Evolutionary conservation across 352 stramenopile genomes (phyloP).

Genomic region (Aphanomyces stellatus): DNA sequence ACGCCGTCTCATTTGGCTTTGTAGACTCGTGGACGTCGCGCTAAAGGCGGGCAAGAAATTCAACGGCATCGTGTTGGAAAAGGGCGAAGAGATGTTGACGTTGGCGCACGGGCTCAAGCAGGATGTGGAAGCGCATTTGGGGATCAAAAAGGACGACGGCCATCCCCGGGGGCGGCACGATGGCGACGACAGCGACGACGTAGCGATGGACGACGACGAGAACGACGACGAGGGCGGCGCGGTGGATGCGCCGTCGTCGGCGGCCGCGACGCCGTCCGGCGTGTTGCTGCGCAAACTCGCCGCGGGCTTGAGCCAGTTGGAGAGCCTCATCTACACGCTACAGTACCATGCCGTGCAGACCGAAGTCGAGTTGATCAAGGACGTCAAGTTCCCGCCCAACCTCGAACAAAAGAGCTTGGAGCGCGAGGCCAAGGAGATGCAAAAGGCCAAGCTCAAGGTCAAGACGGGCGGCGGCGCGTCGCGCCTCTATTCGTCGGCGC

Average conservation of each 20-base stretch:
- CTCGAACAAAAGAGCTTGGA: slow-evolving; percentile 31
- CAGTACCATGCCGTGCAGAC: slow-evolving; percentile 75
- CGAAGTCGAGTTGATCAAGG: slow-evolving; percentile 75
- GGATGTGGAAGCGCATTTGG: slow-evolving; percentile 15
- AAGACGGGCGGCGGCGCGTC: slow-evolving; percentile 59
- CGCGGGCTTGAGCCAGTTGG: slow-evolving; percentile 50
- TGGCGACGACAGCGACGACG: slow-evolving; percentile 2
- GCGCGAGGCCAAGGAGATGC: slow-evolving; percentile 26
- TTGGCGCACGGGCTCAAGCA: slow-evolving; percentile 39
- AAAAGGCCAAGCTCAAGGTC: slow-evolving; percentile 32
- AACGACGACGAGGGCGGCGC: not conserved
- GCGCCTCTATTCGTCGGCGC: slow-evolving; percentile 76
- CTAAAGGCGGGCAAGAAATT: slow-evolving; percentile 60
- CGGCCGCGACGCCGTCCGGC: slow-evolving; percentile 28
- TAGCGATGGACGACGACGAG: slow-evolving; percentile 4
- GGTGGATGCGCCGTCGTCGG: slow-evolving; percentile 26
- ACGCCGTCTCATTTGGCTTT: too few species aligned
- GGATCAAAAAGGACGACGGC: not conserved
- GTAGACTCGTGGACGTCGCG: slow-evolving; percentile 50
- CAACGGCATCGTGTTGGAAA: slow-evolving; percentile 64
- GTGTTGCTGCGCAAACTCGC: slow-evolving; percentile 42
- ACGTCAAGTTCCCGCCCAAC: slow-evolving; percentile 47
- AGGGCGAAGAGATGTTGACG: slow-evolving; percentile 65
- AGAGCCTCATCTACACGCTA: slow-evolving; percentile 65
- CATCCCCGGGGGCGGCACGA: too few species aligned